Percentiles rank a stretch among this genome's conserved stretches.
Evolutionary conservation across 1,284 basidiomycete species (phyloP).

Genomic region (Ustilago tritici): DNA sequence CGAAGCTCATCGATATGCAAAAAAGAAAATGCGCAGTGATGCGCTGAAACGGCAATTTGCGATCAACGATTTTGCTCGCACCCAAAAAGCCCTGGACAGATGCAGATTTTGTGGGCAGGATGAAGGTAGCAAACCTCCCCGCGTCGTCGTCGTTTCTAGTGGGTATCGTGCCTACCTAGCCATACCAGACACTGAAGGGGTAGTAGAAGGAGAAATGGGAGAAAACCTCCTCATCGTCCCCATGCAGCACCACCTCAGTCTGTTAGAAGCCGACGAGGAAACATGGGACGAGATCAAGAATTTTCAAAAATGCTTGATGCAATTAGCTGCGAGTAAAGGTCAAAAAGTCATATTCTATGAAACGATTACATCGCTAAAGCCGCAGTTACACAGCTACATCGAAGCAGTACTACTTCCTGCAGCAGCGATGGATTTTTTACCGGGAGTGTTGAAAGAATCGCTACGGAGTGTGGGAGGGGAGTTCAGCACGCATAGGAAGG

Average conservation of each 20-base stretch:
- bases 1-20: conserved; percentile 89
- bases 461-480: conserved; percentile 90
- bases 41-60: conserved; percentile 97
- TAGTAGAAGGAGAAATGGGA: conserved; percentile 76
- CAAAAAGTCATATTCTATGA: conserved; percentile 94
- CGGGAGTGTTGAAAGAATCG: conserved; percentile 95
- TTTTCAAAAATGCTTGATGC: conserved; percentile 98
- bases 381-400: conserved; percentile 90
- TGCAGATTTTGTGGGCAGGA: conserved; percentile 75
- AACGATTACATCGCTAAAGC: conserved; percentile 85
- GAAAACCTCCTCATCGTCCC: conserved; percentile 92
- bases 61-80: conserved; percentile 91
- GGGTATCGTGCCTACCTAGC: conserved; percentile 90
- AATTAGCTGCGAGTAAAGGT: conserved; percentile 84
- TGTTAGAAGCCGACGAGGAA: conserved; percentile 94
- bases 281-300: conserved; percentile 85
- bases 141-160: conserved; percentile 86
- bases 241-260: conserved; percentile 85
- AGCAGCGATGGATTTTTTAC: conserved; percentile 84
- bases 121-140: conserved; percentile 75
- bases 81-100: conserved; percentile 85
- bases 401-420: conserved; percentile 89
- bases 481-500: conserved; percentile 96
- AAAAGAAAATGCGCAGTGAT: conserved; percentile 93
- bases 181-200: conserved; percentile 85